A percentile compares a stretch with the other conserved stretches of the same genome.
These are phyloP conservation scores for Clitopilus passeckerianus DNA, from an alignment of 768 basidiomycete genomes.

Conservation along the genomic window DNA sequence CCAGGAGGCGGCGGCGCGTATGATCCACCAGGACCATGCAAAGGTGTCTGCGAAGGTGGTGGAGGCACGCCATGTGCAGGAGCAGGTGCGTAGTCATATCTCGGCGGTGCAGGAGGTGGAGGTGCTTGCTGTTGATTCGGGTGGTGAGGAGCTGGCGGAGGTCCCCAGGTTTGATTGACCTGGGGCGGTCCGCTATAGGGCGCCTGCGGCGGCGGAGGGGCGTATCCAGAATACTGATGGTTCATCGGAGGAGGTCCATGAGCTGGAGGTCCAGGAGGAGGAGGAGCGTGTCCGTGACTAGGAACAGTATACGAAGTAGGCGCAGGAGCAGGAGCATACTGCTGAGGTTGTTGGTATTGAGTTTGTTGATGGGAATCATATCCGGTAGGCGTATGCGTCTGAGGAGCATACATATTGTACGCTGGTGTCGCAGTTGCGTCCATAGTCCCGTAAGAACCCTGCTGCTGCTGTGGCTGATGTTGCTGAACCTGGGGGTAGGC, in stretches of 20 bases:
- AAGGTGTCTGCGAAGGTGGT: background rate
- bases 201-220: background rate
- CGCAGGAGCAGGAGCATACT: slow-evolving; percentile 22
- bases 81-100: background rate
- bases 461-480: slow-evolving; percentile 16
- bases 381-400: background rate
- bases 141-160: background rate
- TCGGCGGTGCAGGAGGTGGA: background rate
- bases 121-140: background rate
- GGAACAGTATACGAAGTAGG: background rate
- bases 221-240: background rate
- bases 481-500: slow-evolving; percentile 9
- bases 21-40: background rate
- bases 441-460: background rate
- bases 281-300: background rate
- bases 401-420: background rate
- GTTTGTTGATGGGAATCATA: slow-evolving; percentile 21
- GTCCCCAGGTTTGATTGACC: background rate
- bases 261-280: background rate
- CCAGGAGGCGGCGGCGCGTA: background rate
- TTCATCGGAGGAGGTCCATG: background rate
- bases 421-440: background rate
- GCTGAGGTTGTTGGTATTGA: slow-evolving; percentile 29
- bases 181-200: background rate
- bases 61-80: background rate